Base-by-base conservation (phyloP, 2,329 filamentous ascomycete species). In the Xenoacremonium recifei region DNA sequence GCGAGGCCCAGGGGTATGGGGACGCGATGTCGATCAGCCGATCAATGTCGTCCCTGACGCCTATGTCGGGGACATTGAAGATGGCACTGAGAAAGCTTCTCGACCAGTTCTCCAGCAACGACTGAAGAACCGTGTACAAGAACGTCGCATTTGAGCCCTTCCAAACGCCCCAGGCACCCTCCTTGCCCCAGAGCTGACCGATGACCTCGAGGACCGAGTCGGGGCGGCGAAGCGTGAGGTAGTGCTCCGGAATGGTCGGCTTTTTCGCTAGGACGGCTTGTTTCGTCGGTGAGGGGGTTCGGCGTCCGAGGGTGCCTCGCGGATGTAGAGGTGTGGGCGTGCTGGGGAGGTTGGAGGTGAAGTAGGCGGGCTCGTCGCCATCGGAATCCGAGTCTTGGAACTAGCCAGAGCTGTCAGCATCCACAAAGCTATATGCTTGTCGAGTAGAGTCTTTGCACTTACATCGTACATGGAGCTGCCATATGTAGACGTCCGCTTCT, bases 61-160 rank as follows among this genome's bases (percentile, higher is more conserved):
- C 87, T 21, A 89, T 72, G 58, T 97, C 92, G 1, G 92, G 91
- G 12, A 97, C 79, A 49, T 95, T 95, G 54, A 97, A 78, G 5
- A 97, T 75, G 2, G 93, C 92, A 33, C 89, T 89, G n/a, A 97
- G 75, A 39, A 96, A 77, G 57, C 89, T 93, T 56, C 90, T 81
- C 9, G 91, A 87, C 84, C 95, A 99, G 54, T 89, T 91, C 63
- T 97, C 93, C 21, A 96, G 71, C 6, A 95, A 85, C 10, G 89
- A 89, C 48, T 91, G 80, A 15, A 97, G 75, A 35, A 96, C 80
- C 0, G 84, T 87, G 68, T 97, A 96, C 37, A 97, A 75, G 59
- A 97, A 99, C 2, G 90, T 95, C 12, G 87, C 82, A 62, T 97
- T 97, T 27, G 90, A 89, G 7, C 85, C 83, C 64, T 96, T 96